Base-by-base conservation (phyloP, 176 grass and related monocot species). In the Eleusine coracana region DNA sequence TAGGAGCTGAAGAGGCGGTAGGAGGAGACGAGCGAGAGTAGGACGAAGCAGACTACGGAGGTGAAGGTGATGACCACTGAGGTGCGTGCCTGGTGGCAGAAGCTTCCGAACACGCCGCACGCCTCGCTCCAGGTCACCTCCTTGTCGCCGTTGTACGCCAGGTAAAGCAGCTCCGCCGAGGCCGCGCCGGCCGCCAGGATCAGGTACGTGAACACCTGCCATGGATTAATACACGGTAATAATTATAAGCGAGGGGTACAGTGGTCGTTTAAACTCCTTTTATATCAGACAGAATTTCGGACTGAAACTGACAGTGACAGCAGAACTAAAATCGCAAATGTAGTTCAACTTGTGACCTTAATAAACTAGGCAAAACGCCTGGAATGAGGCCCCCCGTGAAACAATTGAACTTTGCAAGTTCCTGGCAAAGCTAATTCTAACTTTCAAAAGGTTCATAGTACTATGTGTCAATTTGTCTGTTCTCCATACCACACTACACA, bases 1-100 rank as follows among this genome's bases (percentile, higher is more conserved):
- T 93, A 99, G 73, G 81, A 82, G 89, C 93, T 99, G 72, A 99
- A 96, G 55, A 99, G 93, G 46, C 93, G 93, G 80, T 93, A 99
- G 34, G 93, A 99, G 64, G 92, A 95, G 83, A 99, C 40, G 70
- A 99, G 82, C 23, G 96, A 99, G 73, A 99, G 96, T 65, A 94
- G 56, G 40, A 96, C 80, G 68, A 89, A 99, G 81, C 96, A 99
- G 27, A 72, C 38, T 9, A 94, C 91, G 16, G 93, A 85, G 31
- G 60, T 87, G 44, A 99, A 99, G 82, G 96, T 96, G 86, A 99
- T 96, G 55, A 70, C 89, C 1, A 96, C 87, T 0, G 96, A 99
- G 14, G 85, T 88, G 11, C 87, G 86, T 3, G 96, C 96, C 68
- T 83, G 88, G 29, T 55, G 39, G 89, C 93, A 96, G 89, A 99